These are phyloP conservation scores for Aureobasidium zeae DNA, from an alignment of 2,329 filamentous ascomycete genomes.

Conservation along the genomic window DNA sequence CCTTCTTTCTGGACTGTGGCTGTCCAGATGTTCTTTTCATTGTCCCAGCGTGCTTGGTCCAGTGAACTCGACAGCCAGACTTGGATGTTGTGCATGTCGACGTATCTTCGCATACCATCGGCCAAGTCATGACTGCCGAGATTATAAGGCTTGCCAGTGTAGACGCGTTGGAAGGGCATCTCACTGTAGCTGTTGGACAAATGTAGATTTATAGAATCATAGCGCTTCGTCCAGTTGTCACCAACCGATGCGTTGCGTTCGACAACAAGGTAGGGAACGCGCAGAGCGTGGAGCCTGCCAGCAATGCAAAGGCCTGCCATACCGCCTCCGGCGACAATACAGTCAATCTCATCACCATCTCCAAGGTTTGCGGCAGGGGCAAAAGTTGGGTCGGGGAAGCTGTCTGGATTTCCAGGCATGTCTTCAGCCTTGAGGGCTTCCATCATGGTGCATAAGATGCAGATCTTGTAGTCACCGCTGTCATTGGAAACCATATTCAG, in stretches of 20 bases:
- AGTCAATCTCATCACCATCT: constrained; percentile 22
- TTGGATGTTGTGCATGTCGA: constrained; percentile 30
- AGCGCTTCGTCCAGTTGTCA: constrained; percentile 39
- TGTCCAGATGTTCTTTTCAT: constrained; percentile 31
- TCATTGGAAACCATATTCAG: constrained; percentile 28
- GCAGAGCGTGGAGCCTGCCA: constrained; percentile 37
- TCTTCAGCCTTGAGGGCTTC: constrained; percentile 31
- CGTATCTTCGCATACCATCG: constrained; percentile 8
- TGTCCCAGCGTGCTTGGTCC: constrained; percentile 32
- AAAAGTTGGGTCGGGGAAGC: constrained; percentile 5
- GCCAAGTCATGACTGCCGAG: constrained; percentile 22
- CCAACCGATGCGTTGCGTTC: constrained; percentile 36
- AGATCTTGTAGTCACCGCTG: constrained; percentile 32
- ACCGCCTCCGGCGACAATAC: constrained; percentile 33
- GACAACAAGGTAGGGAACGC: constrained; percentile 36
- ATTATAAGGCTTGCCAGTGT: constrained; percentile 15
- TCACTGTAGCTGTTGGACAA: constrained; percentile 34
- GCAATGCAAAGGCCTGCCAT: constrained; percentile 38
- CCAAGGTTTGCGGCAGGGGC: constrained; percentile 11
- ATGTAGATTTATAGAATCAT: constrained; percentile 37
- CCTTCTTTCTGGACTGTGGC: constrained; percentile 15
- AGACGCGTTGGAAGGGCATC: constrained; percentile 27
- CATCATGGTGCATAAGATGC: constrained; percentile 32
- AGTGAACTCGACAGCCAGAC: constrained; percentile 32
- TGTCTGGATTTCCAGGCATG: constrained; percentile 22